phyloP scores from a whole-genome alignment of 78 protist genomes.

The Pigoraptor vietnamica region DNA sequence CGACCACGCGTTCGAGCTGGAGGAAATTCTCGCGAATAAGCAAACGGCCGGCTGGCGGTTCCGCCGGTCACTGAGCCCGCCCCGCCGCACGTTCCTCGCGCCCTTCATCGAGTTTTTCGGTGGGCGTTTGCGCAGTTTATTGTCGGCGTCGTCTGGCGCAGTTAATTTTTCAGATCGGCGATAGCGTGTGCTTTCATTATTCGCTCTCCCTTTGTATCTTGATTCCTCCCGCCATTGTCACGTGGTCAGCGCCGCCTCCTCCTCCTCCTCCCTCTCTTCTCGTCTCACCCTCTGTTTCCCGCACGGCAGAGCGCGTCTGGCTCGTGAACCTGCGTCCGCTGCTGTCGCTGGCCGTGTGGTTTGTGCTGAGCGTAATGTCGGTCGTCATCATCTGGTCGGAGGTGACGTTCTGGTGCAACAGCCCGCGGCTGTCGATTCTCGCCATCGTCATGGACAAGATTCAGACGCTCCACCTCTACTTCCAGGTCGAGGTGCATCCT shows the following conservation, averaged over 20 bases:
- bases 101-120: neutral
- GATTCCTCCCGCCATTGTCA: no score
- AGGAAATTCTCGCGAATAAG: constrained; percentile 26
- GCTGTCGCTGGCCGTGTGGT: neutral
- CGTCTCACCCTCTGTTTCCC: no score
- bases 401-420: neutral
- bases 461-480: neutral
- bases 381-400: constrained; percentile 1
- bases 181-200: no score
- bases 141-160: no score
- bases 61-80: neutral
- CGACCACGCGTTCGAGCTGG: constrained; percentile 31
- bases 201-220: no score
- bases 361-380: neutral
- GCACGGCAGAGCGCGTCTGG: neutral
- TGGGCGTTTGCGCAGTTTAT: no score
- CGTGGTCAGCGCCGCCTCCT: no score
- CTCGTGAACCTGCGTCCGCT: neutral
- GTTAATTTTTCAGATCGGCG: no score
- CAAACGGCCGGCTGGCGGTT: neutral
- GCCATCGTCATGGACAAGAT: neutral
- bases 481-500: neutral
- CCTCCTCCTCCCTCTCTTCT: no score
- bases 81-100: neutral
- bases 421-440: neutral